Percentiles rank a stretch among this genome's conserved stretches.
phyloP scores from a whole-genome alignment of 2,329 filamentous ascomycete species.

The Karstenula rhodostoma region DNA sequence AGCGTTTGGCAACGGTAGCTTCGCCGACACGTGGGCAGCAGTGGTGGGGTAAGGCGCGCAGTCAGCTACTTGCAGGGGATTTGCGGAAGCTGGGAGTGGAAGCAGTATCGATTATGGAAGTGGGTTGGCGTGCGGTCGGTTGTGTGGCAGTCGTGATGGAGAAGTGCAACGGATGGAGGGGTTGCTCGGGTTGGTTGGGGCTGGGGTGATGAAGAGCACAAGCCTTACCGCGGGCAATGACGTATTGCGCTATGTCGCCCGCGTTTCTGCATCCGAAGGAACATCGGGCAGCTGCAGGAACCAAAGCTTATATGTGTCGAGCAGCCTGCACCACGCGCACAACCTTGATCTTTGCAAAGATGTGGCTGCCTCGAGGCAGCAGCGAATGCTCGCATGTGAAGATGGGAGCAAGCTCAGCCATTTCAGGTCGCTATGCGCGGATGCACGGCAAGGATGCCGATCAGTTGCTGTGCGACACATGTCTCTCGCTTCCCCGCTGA shows the following conservation, averaged over 20 bases:
- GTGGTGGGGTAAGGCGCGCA: slow-evolving; percentile 19
- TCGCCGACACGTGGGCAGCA: slow-evolving; percentile 14
- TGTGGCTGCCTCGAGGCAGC: slow-evolving; percentile 3
- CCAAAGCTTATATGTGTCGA: slow-evolving; percentile 12
- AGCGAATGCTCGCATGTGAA: slow-evolving; percentile 1
- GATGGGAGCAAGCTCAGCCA: not conserved
- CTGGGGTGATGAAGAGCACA: slow-evolving; percentile 12
- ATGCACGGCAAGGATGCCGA: slow-evolving; percentile 11
- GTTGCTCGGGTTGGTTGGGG: slow-evolving; percentile 3
- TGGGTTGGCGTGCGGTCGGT: not conserved
- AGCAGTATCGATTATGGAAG: not conserved
- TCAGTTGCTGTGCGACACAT: slow-evolving; percentile 7
- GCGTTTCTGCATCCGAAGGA: not conserved
- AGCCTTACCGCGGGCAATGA: slow-evolving; percentile 10
- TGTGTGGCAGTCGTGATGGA: slow-evolving; percentile 20
- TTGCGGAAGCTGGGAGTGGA: not conserved
- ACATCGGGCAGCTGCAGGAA: slow-evolving; percentile 11
- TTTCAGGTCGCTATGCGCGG: slow-evolving; percentile 12
- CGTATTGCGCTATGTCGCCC: slow-evolving; percentile 1
- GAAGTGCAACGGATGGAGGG: slow-evolving; percentile 18
- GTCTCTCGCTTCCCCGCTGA: slow-evolving; percentile 1
- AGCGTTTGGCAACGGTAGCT: slow-evolving; percentile 7
- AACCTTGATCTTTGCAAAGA: not conserved
- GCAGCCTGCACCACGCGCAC: not conserved
- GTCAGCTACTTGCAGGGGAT: not conserved